A percentile compares a stretch with the other conserved stretches of the same genome.
Evolutionary conservation across 257 asterid genomes (phyloP).

Genomic region (Primulina tabacum): DNA sequence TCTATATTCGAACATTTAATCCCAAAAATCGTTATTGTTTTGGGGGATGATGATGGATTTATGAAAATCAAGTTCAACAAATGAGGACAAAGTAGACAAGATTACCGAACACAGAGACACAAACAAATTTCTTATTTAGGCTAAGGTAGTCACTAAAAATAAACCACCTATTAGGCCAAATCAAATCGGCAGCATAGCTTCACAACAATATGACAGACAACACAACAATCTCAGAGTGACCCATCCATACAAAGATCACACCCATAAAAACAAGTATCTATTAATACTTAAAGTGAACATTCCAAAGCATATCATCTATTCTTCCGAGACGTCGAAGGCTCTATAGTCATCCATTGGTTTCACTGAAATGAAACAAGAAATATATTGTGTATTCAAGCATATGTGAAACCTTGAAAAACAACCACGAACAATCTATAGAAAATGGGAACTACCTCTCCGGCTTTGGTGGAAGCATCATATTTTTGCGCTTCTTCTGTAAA

Average conservation of each 20-base stretch:
- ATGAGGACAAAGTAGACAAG: not conserved
- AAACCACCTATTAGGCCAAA: constrained; percentile 58
- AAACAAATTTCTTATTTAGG: not conserved
- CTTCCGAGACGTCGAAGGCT: constrained; percentile 23
- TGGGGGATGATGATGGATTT: not conserved
- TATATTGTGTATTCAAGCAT: not conserved
- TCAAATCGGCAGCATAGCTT: constrained; percentile 28
- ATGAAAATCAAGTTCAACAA: not conserved
- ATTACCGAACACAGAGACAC: not conserved
- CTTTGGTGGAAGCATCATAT: constrained; percentile 47
- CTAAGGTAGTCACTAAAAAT: constrained; percentile 34
- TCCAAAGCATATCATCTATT: constrained; percentile 20
- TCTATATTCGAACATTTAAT: not conserved
- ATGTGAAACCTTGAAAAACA: not conserved
- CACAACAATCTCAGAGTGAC: constrained; percentile 28
- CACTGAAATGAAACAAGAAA: constrained; percentile 44
- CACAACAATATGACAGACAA: constrained; percentile 32
- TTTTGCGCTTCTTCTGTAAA: constrained; percentile 61
- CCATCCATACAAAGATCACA: constrained; percentile 27
- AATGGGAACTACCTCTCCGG: constrained; percentile 43
- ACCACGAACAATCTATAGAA: not conserved
- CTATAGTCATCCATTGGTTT: constrained; percentile 31
- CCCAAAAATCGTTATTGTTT: no score
- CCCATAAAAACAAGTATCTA: constrained; percentile 31
- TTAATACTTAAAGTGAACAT: constrained; percentile 25